Base-by-base conservation (phyloP, 2,329 filamentous ascomycete genomes). In the Pseudogymnoascus sp. region DNA sequence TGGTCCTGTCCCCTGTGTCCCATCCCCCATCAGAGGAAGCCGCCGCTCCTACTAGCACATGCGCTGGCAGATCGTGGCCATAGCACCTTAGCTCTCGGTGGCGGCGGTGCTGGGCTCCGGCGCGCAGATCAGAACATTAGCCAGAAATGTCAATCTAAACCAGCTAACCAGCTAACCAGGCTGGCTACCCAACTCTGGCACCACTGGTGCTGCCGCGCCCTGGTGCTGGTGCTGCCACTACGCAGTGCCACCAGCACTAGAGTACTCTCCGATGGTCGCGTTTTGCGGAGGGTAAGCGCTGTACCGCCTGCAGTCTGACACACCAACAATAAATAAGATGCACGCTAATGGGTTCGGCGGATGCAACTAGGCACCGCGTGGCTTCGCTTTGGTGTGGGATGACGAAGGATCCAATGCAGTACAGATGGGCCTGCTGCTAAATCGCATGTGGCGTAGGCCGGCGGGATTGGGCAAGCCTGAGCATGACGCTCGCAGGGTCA, bases 261-360 rank as follows among this genome's bases (percentile, higher is more conserved):
- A 16, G 5, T 14, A 47, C 21, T 24, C 42, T 47, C 42, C 42
- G 21, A 26, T 24, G 42, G 42, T 47, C 42, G 42, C 42, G n/a
- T 47, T 47, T 47, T 26, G 42, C 42, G 42, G 42, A 47, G 42
- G 42, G 21, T 26, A 47, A 47, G 42, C 42, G 26, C 42, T 47
- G 42, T 47, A 47, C 42, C 42, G 42, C 42, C 42, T 47, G 21
- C 42, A 47, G 42, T 47, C 42, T 47, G 42, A 47, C 42, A 47
- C 42, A 44, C 40, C 42, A 47, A 26, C 42, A 47, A 47, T 47
- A 47, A 47, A 47, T 47, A 47, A 47, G 42, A 47, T 47, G 42
- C 42, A 47, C 42, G 42, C 42, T 47, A 47, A 47, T 47, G 42
- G 42, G 21, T 47, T 47, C 42, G 42, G 42, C 42, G 21, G 42